Base-by-base conservation (phyloP, 208 protist genomes). In the Phytomonas serpens region DNA sequence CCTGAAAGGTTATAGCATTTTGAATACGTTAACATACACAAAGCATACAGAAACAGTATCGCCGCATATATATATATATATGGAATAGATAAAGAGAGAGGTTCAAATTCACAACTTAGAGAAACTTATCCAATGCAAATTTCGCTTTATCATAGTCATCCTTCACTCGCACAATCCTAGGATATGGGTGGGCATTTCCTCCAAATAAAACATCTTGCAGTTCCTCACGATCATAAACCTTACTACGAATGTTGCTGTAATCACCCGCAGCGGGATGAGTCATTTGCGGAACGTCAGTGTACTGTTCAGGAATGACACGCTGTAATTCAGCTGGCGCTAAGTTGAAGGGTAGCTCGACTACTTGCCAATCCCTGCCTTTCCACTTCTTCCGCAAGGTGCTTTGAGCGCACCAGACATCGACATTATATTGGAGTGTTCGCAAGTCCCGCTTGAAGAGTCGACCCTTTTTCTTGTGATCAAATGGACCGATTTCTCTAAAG, bases 391-490 rank as follows among this genome's bases (percentile, higher is more conserved):
- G 87, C 71, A 94, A 77, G 36, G 90, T 87, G 71, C 94, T 88
- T 77, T 97, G 90, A 10, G 92, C 92, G n/a, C 75, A 76, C 88
- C 90, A 97, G 29, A 95, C 77, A 78, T 94, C 92, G 38, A 97
- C 89, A 77, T 95, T 97, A 69, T 85, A 95, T 78, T 94, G 88
- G 71, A 89, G 74, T 36, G 85, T 93, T 4, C 75, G 72, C 0
- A 68, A 75, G 64, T 97, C 87, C 36, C 85, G 83, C 81, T 96
- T 96, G 74, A 94, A 96, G 65, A 81, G 76, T 4, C 88, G 88
- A 0, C 88, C 87, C 27, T 77, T 78, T 47, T 78, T 84, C 61
- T 94, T 92, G 31, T 89, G 83, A 64, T 93, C 84, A 31, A 92
- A 77, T 10, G 89, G 89, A 6, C 88, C 89, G 63, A 93, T 95